Percentiles rank a stretch among this genome's conserved stretches.
Evolutionary conservation across 2,329 filamentous ascomycete species (phyloP).

Genomic region (Exophiala oligosperma): DNA sequence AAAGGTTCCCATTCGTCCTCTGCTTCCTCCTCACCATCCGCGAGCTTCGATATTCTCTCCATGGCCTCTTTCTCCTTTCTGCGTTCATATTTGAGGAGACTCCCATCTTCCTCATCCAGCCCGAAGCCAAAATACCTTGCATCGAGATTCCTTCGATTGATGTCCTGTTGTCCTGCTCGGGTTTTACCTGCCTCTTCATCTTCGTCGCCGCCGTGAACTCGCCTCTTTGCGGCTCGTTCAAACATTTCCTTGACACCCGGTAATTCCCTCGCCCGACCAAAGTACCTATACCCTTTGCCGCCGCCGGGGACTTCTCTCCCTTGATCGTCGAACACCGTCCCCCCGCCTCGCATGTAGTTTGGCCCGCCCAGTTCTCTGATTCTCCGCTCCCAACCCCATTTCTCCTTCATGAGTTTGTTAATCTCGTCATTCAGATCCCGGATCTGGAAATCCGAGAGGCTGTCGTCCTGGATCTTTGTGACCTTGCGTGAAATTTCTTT

Average conservation of each 20-base stretch:
- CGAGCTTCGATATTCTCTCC: constrained; percentile 63
- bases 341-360: constrained; percentile 84
- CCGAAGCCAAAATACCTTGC: constrained; percentile 96
- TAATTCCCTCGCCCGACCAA: constrained; percentile 83
- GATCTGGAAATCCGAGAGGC: constrained; percentile 94
- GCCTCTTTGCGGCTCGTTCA: constrained; percentile 67
- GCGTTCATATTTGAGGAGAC: constrained; percentile 75
- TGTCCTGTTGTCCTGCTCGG: constrained; percentile 27
- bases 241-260: constrained; percentile 97
- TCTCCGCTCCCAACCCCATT: constrained; percentile 98
- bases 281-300: constrained; percentile 91
- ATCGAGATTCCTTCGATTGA: constrained; percentile 69
- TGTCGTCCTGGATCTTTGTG: constrained; percentile 87
- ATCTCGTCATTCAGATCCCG: constrained; percentile 98
- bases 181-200: constrained; percentile 44
- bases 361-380: constrained; percentile 94
- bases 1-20: constrained; percentile 78
- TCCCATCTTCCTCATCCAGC: constrained; percentile 84
- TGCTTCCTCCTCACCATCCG: constrained; percentile 56
- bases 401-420: constrained; percentile 98
- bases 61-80: constrained; percentile 80
- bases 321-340: constrained; percentile 70
- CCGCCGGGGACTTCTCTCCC: constrained; percentile 69
- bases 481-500: constrained; percentile 98
- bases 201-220: constrained; percentile 68